phyloP scores from a whole-genome alignment of 164 flowering plant species.

The Nymphaea thermarum region DNA sequence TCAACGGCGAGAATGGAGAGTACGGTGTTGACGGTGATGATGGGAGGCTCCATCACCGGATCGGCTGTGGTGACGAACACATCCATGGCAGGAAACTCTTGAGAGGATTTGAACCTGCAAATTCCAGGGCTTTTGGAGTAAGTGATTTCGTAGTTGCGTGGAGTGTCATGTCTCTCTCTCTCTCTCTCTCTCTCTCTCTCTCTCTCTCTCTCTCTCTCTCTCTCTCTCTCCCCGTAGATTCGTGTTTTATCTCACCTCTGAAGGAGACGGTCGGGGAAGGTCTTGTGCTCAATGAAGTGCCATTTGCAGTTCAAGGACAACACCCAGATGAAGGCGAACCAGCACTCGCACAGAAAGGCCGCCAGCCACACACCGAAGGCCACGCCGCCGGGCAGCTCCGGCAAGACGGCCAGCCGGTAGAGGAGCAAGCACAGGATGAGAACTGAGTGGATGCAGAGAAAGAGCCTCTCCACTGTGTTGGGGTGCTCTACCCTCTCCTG shows the following conservation, averaged over 20 bases:
- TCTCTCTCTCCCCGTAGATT: background rate
- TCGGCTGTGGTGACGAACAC: constrained; percentile 71
- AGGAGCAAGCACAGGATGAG: too few relatives aligned
- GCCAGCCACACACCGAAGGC: too few relatives aligned
- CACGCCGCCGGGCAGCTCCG: too few relatives aligned
- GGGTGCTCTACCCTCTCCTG: too few relatives aligned
- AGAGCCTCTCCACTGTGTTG: too few relatives aligned
- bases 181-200: background rate
- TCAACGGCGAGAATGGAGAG: constrained; percentile 52
- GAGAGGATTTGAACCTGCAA: constrained; percentile 3
- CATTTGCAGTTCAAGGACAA: too few relatives aligned
- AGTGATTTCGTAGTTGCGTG: background rate
- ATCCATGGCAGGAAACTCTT: constrained; percentile 57
- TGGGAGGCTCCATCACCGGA: constrained; percentile 45
- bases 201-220: background rate
- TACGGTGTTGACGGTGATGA: constrained; percentile 48
- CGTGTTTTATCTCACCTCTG: constrained; percentile 14
- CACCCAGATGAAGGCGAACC: constrained; percentile 37
- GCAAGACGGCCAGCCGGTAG: too few relatives aligned
- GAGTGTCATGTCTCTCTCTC: too few relatives aligned
- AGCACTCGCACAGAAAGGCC: constrained; percentile 20
- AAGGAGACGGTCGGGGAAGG: constrained; percentile 32
- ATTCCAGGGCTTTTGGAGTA: background rate
- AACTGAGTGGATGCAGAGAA: too few relatives aligned
- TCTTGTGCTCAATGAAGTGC: background rate